These are phyloP conservation scores for Penicillium sclerotigenum DNA, from an alignment of 2,329 filamentous ascomycete genomes.

Conservation along the genomic window DNA sequence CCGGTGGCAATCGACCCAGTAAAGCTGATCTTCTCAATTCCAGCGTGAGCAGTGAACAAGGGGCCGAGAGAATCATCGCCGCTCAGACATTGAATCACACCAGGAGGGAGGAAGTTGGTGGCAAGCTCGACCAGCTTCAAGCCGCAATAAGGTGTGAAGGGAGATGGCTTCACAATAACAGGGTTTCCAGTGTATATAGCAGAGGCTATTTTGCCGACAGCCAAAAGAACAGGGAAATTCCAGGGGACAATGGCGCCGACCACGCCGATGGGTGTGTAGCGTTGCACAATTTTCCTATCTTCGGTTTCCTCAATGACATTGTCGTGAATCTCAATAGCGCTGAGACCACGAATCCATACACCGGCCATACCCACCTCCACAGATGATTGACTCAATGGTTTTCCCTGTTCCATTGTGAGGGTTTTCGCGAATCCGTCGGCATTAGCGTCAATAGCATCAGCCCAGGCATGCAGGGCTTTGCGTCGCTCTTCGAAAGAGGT, in stretches of 20 bases:
- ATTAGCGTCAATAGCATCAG: slow-evolving; percentile 36
- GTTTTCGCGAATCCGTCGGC: slow-evolving; percentile 37
- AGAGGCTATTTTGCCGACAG: slow-evolving; percentile 51
- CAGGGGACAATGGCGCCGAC: slow-evolving; percentile 58
- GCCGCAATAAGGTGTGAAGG: slow-evolving; percentile 52
- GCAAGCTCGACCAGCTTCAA: slow-evolving; percentile 54
- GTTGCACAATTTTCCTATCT: slow-evolving; percentile 31
- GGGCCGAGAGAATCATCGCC: slow-evolving; percentile 56
- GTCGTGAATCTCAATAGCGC: slow-evolving; percentile 41
- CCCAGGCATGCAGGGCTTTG: slow-evolving; percentile 31
- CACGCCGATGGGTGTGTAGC: slow-evolving; percentile 42
- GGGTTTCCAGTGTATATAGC: slow-evolving; percentile 53
- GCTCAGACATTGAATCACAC: slow-evolving; percentile 56
- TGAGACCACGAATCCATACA: slow-evolving; percentile 22
- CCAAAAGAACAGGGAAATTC: slow-evolving; percentile 51
- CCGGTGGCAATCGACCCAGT: slow-evolving; percentile 55
- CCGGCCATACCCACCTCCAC: slow-evolving; percentile 28
- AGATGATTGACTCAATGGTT: slow-evolving; percentile 32
- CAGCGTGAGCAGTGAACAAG: slow-evolving; percentile 52
- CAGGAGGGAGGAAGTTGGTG: slow-evolving; percentile 51
- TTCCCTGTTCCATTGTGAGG: slow-evolving; percentile 45
- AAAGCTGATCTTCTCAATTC: slow-evolving; percentile 58
- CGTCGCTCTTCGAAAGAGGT: slow-evolving; percentile 35
- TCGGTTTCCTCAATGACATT: slow-evolving; percentile 50
- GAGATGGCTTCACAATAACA: slow-evolving; percentile 56